These are phyloP conservation scores for Aspergillus sclerotiicarbonarius DNA, from an alignment of 495 filamentous ascomycete species.

Conservation along the genomic window DNA sequence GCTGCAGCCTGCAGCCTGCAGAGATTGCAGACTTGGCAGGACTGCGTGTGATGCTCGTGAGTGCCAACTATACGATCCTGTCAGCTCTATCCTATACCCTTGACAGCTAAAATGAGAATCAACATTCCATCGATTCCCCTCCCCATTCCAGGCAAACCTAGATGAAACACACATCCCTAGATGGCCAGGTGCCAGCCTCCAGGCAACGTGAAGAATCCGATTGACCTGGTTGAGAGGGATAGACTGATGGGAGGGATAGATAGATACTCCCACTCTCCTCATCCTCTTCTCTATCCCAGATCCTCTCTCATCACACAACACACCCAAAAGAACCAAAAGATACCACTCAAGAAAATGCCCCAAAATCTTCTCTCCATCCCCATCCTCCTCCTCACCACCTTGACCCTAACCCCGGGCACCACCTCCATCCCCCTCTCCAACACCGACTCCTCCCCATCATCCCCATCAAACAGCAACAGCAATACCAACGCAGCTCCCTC, in stretches of 20 bases:
- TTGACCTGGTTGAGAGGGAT: too few species aligned
- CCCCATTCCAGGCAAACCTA: neutral
- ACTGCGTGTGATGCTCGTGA: too few species aligned
- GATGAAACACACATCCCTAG: neutral
- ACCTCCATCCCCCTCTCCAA: neutral
- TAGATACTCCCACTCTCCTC: neutral
- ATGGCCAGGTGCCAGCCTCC: neutral
- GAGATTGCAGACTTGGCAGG: too few species aligned
- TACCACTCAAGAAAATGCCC: too few species aligned
- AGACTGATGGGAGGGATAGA: too few species aligned
- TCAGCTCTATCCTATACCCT: too few species aligned
- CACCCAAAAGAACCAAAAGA: conserved; percentile 7
- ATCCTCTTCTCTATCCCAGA: neutral
- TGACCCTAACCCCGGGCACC: conserved; percentile 12
- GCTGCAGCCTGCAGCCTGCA: too few species aligned
- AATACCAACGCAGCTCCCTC: conserved; percentile 5
- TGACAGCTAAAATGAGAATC: neutral
- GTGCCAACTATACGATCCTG: too few species aligned
- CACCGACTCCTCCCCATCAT: conserved; percentile 1
- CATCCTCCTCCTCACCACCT: conserved; percentile 11
- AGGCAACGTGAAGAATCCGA: too few species aligned
- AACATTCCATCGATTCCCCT: neutral
- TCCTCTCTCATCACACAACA: too few species aligned
- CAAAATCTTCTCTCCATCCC: too few species aligned
- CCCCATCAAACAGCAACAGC: conserved; percentile 11